Evolutionary conservation across 2,329 filamentous ascomycete species (phyloP), one percentile per base, ranked within the genome.

Genomic region (Malbranchea cinnamomea): DNA sequence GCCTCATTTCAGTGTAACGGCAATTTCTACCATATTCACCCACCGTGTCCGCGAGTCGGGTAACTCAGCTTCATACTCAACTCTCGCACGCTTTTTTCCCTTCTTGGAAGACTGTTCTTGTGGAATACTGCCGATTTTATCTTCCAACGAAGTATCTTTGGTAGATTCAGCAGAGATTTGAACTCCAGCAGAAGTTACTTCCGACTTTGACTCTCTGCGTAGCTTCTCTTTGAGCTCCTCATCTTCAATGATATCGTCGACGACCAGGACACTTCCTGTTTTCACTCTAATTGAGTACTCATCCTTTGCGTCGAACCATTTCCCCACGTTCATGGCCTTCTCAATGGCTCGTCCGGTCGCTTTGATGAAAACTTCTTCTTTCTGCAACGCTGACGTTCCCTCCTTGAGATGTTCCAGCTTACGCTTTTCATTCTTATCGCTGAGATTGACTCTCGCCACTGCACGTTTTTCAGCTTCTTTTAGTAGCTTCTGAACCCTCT

Each of bases 331-430:
- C 47, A 74, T 44, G 9, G 65, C 68, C 45, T 66, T 63, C 33
- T 62, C 55, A 38, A 75, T 72, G 21, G 71, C 71, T 29, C 64
- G 59, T 4, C 70, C 71, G 6, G 67, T 71, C 4, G 65, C 71
- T 45, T 73, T 75, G 16, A 75, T 43, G 37, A 65, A 56, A 1
- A 75, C 62, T 26, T 63, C 57, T 40, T 73, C 68, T 30, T 42
- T 42, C 5, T 41, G 40, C 20, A 59, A 42, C 25, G 47, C 41
- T 19, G 57, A 51, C 10, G 50, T 48, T 0, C 41, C 46, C 26
- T 48, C 44, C 28, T 41, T 48, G 14, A 57, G 37, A 31, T 44
- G 42, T 5, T 42, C 45, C 16, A 53, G 41, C 21, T 48, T 49
- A 35, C 50, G 44, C 18, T 49, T 45, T 18, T 50, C 48, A 4